A percentile compares a stretch with the other conserved stretches of the same genome.
phyloP scores from a whole-genome alignment of 768 basidiomycete genomes.

The Gelatoporia subvermispora region DNA sequence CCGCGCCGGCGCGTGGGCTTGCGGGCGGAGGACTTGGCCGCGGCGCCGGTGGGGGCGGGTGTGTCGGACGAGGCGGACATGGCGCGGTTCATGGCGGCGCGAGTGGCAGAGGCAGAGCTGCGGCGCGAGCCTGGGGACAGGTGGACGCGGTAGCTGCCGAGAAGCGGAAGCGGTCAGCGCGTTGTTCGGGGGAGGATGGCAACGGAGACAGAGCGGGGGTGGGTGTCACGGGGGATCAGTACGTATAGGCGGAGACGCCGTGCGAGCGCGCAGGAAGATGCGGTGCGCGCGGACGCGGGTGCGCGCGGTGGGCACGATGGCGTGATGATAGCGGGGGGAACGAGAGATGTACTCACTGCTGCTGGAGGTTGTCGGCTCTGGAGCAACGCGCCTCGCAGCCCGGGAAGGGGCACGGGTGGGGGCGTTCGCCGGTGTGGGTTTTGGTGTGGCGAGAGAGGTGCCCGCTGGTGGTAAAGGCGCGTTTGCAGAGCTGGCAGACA shows the following conservation, averaged over 20 bases:
- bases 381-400: constrained; percentile 90
- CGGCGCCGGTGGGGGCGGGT: constrained; percentile 44
- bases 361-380: constrained; percentile 81
- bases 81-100: constrained; percentile 51
- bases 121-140: constrained; percentile 75
- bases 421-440: constrained; percentile 88
- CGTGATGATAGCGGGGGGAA: neutral
- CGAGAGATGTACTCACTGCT: constrained; percentile 39
- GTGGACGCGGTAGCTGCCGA: constrained; percentile 70
- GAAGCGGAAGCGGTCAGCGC: constrained; percentile 1
- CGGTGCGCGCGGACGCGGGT: neutral
- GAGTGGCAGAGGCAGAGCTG: constrained; percentile 48
- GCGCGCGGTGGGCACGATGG: neutral
- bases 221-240: neutral
- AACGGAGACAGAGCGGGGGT: neutral
- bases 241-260: neutral
- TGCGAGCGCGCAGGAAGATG: neutral
- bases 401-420: constrained; percentile 93
- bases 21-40: constrained; percentile 5
- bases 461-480: constrained; percentile 83
- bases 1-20: constrained; percentile 10
- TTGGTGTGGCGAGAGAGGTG: constrained; percentile 86
- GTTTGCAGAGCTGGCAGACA: constrained; percentile 66
- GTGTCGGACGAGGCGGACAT: constrained; percentile 6
- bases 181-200: neutral